Conservation (phyloP, 257 asterid species). For the Nicotiana knightiana region DNA sequence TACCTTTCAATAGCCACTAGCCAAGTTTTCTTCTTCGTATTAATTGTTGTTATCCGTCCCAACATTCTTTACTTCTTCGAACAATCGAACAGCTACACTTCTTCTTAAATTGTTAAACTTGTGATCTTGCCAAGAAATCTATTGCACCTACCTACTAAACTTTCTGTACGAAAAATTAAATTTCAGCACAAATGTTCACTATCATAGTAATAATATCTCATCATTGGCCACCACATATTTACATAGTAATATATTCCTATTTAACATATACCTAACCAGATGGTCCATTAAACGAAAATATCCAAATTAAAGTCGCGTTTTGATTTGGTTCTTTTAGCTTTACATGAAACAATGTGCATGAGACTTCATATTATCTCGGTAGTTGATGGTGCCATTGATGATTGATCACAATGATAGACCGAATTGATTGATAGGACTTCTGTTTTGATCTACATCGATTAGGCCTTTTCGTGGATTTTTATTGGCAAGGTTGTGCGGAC, state of each 20-base stretch:
- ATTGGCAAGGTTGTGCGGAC: no score
- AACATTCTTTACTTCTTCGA: neutral
- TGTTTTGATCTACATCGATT: no score
- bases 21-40: neutral
- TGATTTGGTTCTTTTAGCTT: neutral
- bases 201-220: constrained; percentile 2
- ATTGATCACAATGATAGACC: neutral
- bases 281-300: neutral
- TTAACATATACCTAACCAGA: neutral
- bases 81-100: neutral
- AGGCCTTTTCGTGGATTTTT: no score
- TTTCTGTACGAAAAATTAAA: neutral
- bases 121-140: neutral
- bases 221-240: neutral
- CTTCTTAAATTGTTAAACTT: neutral
- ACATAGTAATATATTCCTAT: neutral
- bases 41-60: neutral
- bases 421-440: neutral
- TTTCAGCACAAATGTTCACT: neutral
- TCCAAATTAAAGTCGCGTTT: neutral
- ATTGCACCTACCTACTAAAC: neutral
- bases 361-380: neutral
- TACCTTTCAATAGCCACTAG: neutral
- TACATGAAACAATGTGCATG: neutral
- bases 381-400: neutral